Evolutionary conservation across 208 protist genomes (phyloP).

Genomic region (Leishmania tropica): DNA sequence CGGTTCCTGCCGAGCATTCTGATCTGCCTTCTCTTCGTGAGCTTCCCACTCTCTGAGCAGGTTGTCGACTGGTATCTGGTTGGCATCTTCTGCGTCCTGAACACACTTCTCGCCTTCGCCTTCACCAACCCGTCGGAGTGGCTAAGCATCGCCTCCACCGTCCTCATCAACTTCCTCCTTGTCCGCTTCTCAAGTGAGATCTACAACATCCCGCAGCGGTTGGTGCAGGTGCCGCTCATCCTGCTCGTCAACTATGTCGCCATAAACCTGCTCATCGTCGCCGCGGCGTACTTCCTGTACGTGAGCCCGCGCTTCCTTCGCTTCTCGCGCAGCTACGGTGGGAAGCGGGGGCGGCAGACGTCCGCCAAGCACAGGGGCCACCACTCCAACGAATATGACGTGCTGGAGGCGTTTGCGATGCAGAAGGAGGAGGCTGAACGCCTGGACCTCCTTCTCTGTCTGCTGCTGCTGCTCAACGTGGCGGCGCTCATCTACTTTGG

Average conservation of each 20-base stretch:
- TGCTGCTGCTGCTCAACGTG: constrained; percentile 50
- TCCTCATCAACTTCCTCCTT: constrained; percentile 64
- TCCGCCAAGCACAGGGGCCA: background rate
- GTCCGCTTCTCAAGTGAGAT: constrained; percentile 59
- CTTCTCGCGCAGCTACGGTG: constrained; percentile 7
- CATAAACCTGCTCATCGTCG: constrained; percentile 35
- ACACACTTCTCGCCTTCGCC: constrained; percentile 47
- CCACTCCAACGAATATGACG: constrained; percentile 19
- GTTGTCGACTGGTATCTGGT: constrained; percentile 82
- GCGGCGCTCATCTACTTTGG: constrained; percentile 35
- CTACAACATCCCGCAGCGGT: constrained; percentile 49
- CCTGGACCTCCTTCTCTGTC: constrained; percentile 39
- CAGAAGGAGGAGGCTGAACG: constrained; percentile 44
- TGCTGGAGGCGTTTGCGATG: constrained; percentile 45
- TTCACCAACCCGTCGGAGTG: constrained; percentile 57
- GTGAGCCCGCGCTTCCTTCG: constrained; percentile 46
- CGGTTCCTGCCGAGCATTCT: constrained; percentile 72
- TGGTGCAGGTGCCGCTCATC: constrained; percentile 32
- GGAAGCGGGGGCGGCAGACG: background rate
- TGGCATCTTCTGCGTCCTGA: constrained; percentile 49
- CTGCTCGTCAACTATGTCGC: constrained; percentile 36
- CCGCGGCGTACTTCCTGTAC: constrained; percentile 56
- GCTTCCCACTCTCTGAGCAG: constrained; percentile 76
- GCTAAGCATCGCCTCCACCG: constrained; percentile 47
- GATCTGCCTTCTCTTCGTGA: constrained; percentile 78